Evolutionary conservation across 106 monocot genomes (phyloP).

Genomic region (Iris macrosiphon): DNA sequence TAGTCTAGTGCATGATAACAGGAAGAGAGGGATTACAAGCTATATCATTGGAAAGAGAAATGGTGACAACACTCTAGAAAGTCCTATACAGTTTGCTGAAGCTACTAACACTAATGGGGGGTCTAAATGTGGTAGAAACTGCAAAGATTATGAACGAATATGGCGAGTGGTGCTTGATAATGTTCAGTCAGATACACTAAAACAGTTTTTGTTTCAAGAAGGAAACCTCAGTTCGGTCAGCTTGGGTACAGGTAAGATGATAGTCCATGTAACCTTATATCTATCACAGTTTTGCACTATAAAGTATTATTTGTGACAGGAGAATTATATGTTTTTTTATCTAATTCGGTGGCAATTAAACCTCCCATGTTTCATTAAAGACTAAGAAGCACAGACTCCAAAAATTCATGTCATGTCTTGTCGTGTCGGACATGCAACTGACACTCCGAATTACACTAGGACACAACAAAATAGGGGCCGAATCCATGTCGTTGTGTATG

Average conservation of each 20-base stretch:
- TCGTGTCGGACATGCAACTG: no score
- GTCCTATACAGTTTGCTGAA: background rate
- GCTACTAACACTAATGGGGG: background rate
- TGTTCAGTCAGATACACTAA: conserved; percentile 16
- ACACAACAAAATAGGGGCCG: no score
- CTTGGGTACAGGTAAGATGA: conserved; percentile 17
- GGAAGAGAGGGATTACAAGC: conserved; percentile 3
- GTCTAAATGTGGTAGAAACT: conserved; percentile 11
- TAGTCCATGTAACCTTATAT: background rate
- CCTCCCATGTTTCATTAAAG: no score
- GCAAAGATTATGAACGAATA: conserved; percentile 9
- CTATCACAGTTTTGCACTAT: no score
- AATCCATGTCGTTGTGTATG: no score
- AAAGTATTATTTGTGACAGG: no score
- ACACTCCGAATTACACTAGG: no score
- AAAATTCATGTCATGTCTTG: no score
- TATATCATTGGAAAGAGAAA: conserved; percentile 1
- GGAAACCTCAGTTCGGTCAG: conserved; percentile 15
- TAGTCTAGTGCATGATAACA: conserved; percentile 5
- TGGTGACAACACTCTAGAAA: conserved; percentile 5
- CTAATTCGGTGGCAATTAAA: no score
- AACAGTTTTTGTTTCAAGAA: conserved; percentile 13
- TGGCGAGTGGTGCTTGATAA: conserved; percentile 25
- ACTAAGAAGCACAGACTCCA: no score
- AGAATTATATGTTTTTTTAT: no score